Conservation (phyloP, 805 yeast genomes). For the Wickerhamiella sergipiensis region DNA sequence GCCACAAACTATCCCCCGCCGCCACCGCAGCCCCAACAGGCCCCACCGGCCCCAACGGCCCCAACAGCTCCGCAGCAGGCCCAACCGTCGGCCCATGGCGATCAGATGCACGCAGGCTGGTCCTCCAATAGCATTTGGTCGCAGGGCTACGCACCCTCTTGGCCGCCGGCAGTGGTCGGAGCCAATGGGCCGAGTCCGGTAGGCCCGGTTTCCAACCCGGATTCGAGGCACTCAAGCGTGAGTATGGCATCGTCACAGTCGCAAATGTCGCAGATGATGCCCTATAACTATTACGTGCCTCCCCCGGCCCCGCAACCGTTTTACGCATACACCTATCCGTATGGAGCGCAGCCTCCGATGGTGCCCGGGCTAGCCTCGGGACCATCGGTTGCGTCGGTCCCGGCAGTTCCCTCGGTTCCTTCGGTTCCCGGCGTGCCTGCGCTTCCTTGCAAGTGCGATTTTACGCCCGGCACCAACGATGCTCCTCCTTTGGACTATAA, state of each 20-base stretch:
- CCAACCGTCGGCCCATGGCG: not conserved
- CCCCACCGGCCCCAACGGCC: not conserved
- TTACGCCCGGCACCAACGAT: not conserved
- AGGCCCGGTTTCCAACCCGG: not conserved
- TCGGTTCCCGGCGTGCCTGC: not conserved
- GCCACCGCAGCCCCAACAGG: not conserved
- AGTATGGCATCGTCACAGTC: not conserved
- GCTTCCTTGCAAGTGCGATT: not conserved
- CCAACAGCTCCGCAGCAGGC: not conserved
- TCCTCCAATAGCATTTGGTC: not conserved
- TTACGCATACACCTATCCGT: not conserved
- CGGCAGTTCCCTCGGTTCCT: too few relatives aligned
- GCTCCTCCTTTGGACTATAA: constrained; percentile 26
- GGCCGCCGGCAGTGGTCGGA: not conserved
- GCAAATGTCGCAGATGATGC: not conserved
- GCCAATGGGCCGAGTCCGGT: too few relatives aligned
- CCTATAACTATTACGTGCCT: not conserved
- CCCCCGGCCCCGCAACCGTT: constrained; percentile 2
- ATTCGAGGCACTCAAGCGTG: not conserved
- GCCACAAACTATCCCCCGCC: not conserved
- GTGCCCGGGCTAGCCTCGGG: not conserved
- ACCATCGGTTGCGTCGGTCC: not conserved
- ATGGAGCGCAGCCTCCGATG: not conserved
- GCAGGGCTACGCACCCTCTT: not conserved
- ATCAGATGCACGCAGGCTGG: not conserved